Conservation (phyloP, 2,329 filamentous ascomycete species). For the Magnaporthiopsis rhizophila region DNA sequence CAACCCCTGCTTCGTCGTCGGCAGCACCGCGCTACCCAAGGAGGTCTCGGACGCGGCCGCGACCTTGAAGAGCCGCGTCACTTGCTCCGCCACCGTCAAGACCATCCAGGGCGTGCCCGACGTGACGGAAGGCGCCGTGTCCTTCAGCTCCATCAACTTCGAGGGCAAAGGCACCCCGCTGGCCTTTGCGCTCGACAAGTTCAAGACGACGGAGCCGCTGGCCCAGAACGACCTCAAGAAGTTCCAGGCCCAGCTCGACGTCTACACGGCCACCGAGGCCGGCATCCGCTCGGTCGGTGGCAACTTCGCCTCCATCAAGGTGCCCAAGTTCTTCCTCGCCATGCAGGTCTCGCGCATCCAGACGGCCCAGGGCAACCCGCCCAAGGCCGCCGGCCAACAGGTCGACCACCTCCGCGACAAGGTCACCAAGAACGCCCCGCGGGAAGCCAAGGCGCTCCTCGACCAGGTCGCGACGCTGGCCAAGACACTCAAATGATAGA, state of each 20-base stretch:
- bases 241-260: conserved; percentile 46
- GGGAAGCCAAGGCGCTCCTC: conserved; percentile 38
- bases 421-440: conserved; percentile 45
- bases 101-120: conserved; percentile 49
- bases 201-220: conserved; percentile 42
- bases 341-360: conserved; percentile 52
- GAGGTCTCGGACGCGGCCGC: conserved; percentile 37
- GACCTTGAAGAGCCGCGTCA: conserved; percentile 34
- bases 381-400: conserved; percentile 40
- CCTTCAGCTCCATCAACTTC: conserved; percentile 51
- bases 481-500: conserved; percentile 13
- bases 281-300: conserved; percentile 47
- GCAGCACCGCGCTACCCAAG: conserved; percentile 38
- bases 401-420: conserved; percentile 51
- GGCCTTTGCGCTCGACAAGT: conserved; percentile 43
- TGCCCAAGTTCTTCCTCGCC: conserved; percentile 55
- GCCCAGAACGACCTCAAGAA: conserved; percentile 38
- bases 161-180: conserved; percentile 37
- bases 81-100: conserved; percentile 36
- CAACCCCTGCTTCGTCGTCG: conserved; percentile 43
- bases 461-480: conserved; percentile 42
- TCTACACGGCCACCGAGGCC: conserved; percentile 52
- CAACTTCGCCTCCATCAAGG: conserved; percentile 32
- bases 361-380: conserved; percentile 49
- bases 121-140: conserved; percentile 39